A percentile compares a stretch with the other conserved stretches of the same genome.
phyloP scores from a whole-genome alignment of 2,329 filamentous ascomycete species.

The Bipolaris cookei region DNA sequence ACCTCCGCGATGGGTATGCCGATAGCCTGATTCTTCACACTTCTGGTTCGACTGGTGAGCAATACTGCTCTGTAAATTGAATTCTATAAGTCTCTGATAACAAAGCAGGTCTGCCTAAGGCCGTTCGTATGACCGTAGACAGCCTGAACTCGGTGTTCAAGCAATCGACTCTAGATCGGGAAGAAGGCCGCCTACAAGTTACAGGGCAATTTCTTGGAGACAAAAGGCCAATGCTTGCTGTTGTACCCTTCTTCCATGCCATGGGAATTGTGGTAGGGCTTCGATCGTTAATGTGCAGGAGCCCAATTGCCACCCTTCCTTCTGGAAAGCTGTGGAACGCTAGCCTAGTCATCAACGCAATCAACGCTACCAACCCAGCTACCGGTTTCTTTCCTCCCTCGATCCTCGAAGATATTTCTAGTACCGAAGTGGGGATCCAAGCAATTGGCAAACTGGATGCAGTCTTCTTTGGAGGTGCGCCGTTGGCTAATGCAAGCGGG shows the following conservation, averaged over 20 bases:
- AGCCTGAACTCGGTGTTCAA: slow-evolving; percentile 1
- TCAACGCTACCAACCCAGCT: neutral
- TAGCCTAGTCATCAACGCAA: neutral
- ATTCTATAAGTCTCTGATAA: neutral
- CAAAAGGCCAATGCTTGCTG: neutral
- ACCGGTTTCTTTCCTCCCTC: neutral
- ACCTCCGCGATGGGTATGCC: neutral
- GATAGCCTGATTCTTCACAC: slow-evolving; percentile 1
- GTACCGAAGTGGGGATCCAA: neutral
- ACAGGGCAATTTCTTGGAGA: neutral
- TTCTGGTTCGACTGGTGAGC: slow-evolving; percentile 1
- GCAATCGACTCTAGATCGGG: neutral
- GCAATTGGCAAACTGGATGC: neutral
- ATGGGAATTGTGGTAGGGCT: slow-evolving; percentile 1
- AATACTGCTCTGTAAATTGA: neutral
- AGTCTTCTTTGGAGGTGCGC: slow-evolving; percentile 2
- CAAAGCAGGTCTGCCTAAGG: neutral
- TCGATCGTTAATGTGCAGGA: slow-evolving; percentile 1
- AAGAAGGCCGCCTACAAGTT: neutral
- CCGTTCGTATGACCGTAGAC: slow-evolving; percentile 1
- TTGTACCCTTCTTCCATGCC: slow-evolving; percentile 1
- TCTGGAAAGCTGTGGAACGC: neutral
- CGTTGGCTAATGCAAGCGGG: neutral
- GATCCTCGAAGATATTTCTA: slow-evolving; percentile 3
- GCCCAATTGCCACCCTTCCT: neutral